Base-by-base conservation (phyloP, 352 stramenopile genomes). In the Thalassiosira livingstoniorum region DNA sequence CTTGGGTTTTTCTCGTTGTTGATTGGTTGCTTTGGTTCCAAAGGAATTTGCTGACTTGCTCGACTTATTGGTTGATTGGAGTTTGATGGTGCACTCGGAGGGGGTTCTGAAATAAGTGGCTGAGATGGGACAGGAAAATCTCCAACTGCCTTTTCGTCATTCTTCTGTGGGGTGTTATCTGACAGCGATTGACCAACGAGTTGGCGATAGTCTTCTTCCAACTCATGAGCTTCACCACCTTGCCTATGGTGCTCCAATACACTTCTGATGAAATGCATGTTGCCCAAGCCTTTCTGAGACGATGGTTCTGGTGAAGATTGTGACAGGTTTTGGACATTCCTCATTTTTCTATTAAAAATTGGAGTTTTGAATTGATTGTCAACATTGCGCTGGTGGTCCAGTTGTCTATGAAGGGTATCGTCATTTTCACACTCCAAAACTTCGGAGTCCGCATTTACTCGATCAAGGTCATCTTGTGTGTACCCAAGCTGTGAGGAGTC, bases 201-300 rank as follows among this genome's bases (percentile, higher is more conserved):
- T 5, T 58, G 68, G 64, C 80, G 65, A 61, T 92, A 95, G 37
- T 82, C 61, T 34, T 78, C 31, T 70, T 95, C 91, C 58, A 95
- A 87, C 51, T 92, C 77, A 37, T 94, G 78, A 4, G 76, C 78
- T 53, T 88, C 68, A 11, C 91, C 91, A 45, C 91, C 91, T 34
- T 89, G 60, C 15, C 86, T 80, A 76, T 92, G 83, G 77, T 95
- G 85, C 55, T 95, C 87, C 34, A 95, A 58, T 15, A 95, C 87
- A 80, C 86, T 93, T 31, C 86, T 79, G 63, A 95, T 91, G 37
- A 94, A 95, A 70, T 93, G 81, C 86, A 93, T 93, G 64, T 90
- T 91, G 3, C 91, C 91, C 31, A 95, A 78, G 23, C 89, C 87
- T 53, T 81, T 82, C 81, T 91, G 75, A 42, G 90, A 92, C 7